Conservation (phyloP, 2,329 filamentous ascomycete genomes). For the Sclerotinia minor region DNA sequence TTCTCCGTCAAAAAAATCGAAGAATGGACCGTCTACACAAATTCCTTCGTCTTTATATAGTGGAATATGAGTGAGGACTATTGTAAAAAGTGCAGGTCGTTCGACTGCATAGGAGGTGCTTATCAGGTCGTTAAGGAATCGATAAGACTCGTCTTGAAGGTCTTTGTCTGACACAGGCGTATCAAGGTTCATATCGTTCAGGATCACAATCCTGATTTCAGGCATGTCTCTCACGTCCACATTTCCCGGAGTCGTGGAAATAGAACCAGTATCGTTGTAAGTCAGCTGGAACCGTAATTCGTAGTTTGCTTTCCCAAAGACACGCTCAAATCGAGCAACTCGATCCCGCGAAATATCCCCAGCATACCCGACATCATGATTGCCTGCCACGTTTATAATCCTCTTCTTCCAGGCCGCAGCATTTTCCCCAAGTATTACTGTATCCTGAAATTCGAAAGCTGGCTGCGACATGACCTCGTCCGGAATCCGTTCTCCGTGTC, state of each 20-base stretch:
- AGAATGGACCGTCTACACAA: constrained; percentile 82
- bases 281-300: constrained; percentile 73
- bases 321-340: constrained; percentile 76
- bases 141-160: constrained; percentile 75
- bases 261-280: constrained; percentile 34
- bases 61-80: constrained; percentile 90
- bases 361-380: constrained; percentile 95
- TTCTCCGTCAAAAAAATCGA: constrained; percentile 71
- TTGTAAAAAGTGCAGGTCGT: constrained; percentile 67
- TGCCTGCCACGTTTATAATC: constrained; percentile 88
- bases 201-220: constrained; percentile 76
- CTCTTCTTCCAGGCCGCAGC: constrained; percentile 65
- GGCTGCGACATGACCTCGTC: constrained; percentile 55
- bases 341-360: constrained; percentile 81
- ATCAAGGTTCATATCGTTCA: constrained; percentile 95
- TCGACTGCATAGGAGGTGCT: constrained; percentile 60
- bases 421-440: constrained; percentile 44
- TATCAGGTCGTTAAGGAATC: constrained; percentile 72
- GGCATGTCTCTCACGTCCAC: constrained; percentile 54
- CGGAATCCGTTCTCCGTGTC: constrained; percentile 63
- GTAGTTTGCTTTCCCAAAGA: constrained; percentile 89
- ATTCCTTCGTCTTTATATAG: constrained; percentile 79
- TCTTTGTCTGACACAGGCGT: constrained; percentile 67
- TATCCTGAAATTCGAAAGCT: constrained; percentile 43
- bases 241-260: constrained; percentile 46